Percentiles rank a stretch among this genome's conserved stretches.
These are phyloP conservation scores for Cupressus sempervirens DNA, from an alignment of 75 land plant species.

Conservation along the genomic window DNA sequence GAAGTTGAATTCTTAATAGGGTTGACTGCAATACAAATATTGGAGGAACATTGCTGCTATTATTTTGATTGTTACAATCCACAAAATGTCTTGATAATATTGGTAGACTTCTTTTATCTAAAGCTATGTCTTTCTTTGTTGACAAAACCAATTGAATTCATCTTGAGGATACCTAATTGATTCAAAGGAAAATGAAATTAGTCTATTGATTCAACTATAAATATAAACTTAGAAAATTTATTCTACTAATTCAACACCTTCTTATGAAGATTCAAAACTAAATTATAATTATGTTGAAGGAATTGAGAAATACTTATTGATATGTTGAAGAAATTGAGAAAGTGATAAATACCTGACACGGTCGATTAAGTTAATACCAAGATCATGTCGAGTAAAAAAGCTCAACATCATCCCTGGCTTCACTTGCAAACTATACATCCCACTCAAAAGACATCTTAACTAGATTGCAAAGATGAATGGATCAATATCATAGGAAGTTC, in stretches of 20 bases:
- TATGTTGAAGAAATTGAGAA: too few relatives aligned
- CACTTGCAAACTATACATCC: neutral
- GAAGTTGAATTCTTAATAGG: too few relatives aligned
- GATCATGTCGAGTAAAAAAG: neutral
- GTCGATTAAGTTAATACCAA: neutral
- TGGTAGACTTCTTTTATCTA: neutral
- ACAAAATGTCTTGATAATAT: neutral
- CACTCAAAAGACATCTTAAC: neutral
- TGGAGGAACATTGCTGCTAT: neutral
- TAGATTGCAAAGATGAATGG: neutral
- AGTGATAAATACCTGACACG: neutral
- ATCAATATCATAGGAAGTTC: neutral
- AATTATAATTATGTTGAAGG: too few relatives aligned
- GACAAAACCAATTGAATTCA: neutral
- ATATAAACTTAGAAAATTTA: too few relatives aligned
- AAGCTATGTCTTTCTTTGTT: neutral
- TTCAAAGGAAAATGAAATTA: too few relatives aligned
- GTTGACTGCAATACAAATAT: neutral
- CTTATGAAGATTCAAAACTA: too few relatives aligned
- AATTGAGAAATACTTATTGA: too few relatives aligned
- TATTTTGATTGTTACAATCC: too few relatives aligned
- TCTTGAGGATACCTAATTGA: constrained; percentile 1
- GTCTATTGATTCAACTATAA: too few relatives aligned
- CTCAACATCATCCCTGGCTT: neutral
- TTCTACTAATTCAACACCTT: too few relatives aligned